Base-by-base conservation (phyloP, 306 rosid species). In the Sophora flavescens region DNA sequence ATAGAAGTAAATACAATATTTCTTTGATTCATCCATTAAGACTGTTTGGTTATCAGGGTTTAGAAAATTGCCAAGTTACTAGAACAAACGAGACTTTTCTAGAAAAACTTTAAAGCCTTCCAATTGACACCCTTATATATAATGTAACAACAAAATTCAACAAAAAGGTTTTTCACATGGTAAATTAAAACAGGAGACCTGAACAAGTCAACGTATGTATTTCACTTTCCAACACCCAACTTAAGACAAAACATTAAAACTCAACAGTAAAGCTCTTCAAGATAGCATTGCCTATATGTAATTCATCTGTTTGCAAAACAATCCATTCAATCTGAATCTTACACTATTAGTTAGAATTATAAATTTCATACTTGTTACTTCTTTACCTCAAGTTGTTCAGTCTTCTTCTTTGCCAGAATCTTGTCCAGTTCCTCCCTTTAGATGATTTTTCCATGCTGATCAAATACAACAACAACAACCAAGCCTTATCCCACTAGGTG, bases 381-480 rank as follows among this genome's bases (percentile, higher is more conserved):
- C 68, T 74, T 70, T 87, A 95, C 99, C 97, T 90, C 90, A 39
- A 88, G 62, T 81, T 89, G 90, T 80, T 92, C 89, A 5, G 88
- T 87, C 84, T 89, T 90, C 70, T 90, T 91, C 67, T 87, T 87
- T 0, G 87, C 89, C 80, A 92, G 84, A 72, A 86, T 82, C 80
- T 82, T 72, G 69, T 95, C 83, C 44, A 95, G 88, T 82, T 95
- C 99, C 75, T 89, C 92, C 86, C 97, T 90, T 69, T 97, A 82
- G 81, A 89, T 90, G 85, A 92, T 70, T 83, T 90, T 89, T 48
- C 96, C 95, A 18, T 90, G 93, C 97, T 95, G 95, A 82, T 70
- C 72, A 75, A 45, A 74, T 60, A 51, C n/a, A n/a, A n/a, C n/a
- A n/a, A n/a, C n/a, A n/a, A n/a, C n/a, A n/a, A n/a, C n/a, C n/a